These are phyloP conservation scores for Toxoplasma gondii DNA, from an alignment of 169 alveolate genomes.

Conservation along the genomic window DNA sequence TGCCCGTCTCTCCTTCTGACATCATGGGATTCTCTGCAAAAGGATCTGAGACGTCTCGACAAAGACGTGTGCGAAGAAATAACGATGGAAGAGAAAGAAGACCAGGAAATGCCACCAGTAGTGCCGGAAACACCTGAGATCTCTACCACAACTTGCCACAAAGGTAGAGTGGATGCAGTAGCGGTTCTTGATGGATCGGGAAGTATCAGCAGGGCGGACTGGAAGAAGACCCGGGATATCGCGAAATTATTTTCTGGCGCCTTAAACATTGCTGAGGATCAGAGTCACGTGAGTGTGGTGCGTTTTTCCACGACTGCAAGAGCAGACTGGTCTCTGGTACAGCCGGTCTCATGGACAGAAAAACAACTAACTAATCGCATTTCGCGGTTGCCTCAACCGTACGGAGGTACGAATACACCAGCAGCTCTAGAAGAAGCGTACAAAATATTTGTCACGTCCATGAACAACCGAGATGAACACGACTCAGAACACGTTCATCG, in stretches of 20 bases:
- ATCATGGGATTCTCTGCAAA: neutral
- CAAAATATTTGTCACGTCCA: neutral
- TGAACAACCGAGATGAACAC: neutral
- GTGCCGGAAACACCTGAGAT: neutral
- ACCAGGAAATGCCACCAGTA: neutral
- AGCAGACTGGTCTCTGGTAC: neutral
- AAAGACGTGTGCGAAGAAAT: neutral
- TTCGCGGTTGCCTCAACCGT: neutral
- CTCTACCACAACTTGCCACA: neutral
- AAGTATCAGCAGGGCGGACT: neutral
- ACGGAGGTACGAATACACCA: constrained; percentile 9
- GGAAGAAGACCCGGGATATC: constrained; percentile 2
- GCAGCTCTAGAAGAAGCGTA: constrained; percentile 6
- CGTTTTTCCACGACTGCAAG: neutral
- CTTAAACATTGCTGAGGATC: constrained; percentile 21
- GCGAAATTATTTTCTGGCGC: neutral
- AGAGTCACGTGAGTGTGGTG: constrained; percentile 26
- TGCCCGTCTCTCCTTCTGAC: neutral
- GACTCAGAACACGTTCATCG: constrained; percentile 5
- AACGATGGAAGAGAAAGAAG: neutral
- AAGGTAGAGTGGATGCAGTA: constrained; percentile 6
- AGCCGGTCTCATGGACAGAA: constrained; percentile 7
- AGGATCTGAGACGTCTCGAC: neutral
- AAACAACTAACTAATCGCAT: neutral
- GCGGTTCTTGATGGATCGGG: constrained; percentile 30